These are phyloP conservation scores for Arabidopsis suecica DNA, from an alignment of 345 rosid genomes.

Conservation along the genomic window DNA sequence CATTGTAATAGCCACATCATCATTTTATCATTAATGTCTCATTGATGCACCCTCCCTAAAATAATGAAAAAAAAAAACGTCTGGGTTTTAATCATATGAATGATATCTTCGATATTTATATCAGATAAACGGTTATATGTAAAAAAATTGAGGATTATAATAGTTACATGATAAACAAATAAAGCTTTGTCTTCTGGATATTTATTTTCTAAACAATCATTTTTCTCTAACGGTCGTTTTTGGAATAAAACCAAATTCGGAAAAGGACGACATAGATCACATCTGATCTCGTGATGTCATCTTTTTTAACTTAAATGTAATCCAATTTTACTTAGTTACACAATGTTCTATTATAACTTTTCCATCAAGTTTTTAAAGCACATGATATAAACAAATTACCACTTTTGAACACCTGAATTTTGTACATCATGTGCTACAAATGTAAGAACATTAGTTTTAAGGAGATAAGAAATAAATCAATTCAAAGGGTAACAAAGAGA, in stretches of 20 bases:
- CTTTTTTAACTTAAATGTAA: slow-evolving; percentile 5
- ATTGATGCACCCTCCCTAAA: slow-evolving; percentile 4
- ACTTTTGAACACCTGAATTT: neutral
- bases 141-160: neutral
- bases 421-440: neutral
- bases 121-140: neutral
- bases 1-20: slow-evolving; percentile 31
- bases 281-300: slow-evolving; percentile 25
- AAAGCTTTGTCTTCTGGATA: neutral
- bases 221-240: slow-evolving; percentile 28
- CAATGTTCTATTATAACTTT: neutral
- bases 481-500: neutral
- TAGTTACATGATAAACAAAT: neutral
- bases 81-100: neutral
- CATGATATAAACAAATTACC: neutral
- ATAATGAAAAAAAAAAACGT: slow-evolving; percentile 12
- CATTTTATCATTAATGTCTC: slow-evolving; percentile 25
- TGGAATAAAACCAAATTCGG: slow-evolving; percentile 21
- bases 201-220: neutral
- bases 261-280: slow-evolving; percentile 22
- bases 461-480: neutral
- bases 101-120: neutral
- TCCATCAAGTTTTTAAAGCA: neutral
- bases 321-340: neutral
- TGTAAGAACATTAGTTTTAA: neutral